Base-by-base conservation (phyloP, 1,284 basidiomycete species). In the Taiwanofungus camphoratus region DNA sequence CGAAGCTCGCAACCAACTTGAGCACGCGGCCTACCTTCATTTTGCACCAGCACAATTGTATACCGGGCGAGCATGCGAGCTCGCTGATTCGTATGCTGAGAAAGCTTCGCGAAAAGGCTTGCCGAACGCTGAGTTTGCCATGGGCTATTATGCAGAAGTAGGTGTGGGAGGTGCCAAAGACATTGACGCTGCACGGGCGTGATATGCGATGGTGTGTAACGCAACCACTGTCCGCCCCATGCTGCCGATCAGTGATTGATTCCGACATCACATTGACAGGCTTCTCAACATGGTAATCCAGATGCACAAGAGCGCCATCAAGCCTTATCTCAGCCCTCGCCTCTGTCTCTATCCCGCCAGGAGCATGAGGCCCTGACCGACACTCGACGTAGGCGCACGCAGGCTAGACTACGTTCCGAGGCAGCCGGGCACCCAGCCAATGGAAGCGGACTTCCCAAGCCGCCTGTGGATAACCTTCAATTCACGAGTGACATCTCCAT, bases 21-120 rank as follows among this genome's bases (percentile, higher is more conserved):
- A 93, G 57, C 77, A 84, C 9, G 86, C 91, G 0, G 93, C 92
- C 0, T 94, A 79, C 60, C 76, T 96, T 32, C 80, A 86, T 52
- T 94, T 92, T 56, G 74, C 87, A 0, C 84, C 92, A 0, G 93
- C 94, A 0, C 91, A 95, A 60, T 95, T 92, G 73, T 96, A 96
- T 64, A 77, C 91, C 37, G 94, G 93, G 0, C 88, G 91, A 60
- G 79, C 87, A 3, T 94, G 92, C 66, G 94, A 97, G 1, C 71
- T 97, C 1, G 93, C 94, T 0, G 82, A 81, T 54, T 89, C 85
- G 0, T 97, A 96, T 68, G 93, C 93, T 0, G 87, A 92, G 52
- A 95, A 95, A 64, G 91, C 93, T 0, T 92, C 92, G 0, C 68
- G 73, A 42, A 87, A 85, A 51, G 83, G 82, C 0, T 66, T 95